Evolutionary conservation across 2,329 filamentous ascomycete genomes (phyloP).

Genomic region (Coniochaeta hoffmannii): DNA sequence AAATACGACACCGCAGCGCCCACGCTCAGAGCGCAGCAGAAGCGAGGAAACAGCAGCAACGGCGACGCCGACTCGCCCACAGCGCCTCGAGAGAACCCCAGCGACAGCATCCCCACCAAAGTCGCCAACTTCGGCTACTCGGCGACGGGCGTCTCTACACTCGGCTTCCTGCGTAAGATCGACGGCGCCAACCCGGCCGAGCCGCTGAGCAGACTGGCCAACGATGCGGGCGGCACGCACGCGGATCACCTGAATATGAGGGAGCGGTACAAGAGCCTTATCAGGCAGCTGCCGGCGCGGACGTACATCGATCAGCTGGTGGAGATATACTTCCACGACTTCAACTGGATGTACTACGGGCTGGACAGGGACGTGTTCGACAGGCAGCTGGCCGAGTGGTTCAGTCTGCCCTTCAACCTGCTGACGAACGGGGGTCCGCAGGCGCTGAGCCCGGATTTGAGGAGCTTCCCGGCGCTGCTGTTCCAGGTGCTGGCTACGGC

Average conservation of each 20-base stretch:
- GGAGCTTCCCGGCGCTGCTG: slow-evolving; percentile 51
- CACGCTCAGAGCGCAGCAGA: slow-evolving; percentile 27
- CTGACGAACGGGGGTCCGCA: slow-evolving; percentile 42
- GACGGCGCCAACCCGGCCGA: slow-evolving; percentile 34
- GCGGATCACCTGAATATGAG: slow-evolving; percentile 34
- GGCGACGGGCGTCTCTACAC: slow-evolving; percentile 40
- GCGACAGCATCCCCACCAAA: slow-evolving; percentile 32
- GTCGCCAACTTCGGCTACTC: slow-evolving; percentile 47
- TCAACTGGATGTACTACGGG: slow-evolving; percentile 52
- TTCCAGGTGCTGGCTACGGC: slow-evolving; percentile 51
- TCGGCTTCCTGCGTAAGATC: slow-evolving; percentile 48
- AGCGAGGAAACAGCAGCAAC: slow-evolving; percentile 11
- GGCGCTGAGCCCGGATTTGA: slow-evolving; percentile 40
- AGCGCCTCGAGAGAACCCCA: slow-evolving; percentile 7
- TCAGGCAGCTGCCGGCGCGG: slow-evolving; percentile 49
- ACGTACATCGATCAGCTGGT: slow-evolving; percentile 47
- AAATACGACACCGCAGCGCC: slow-evolving; percentile 47
- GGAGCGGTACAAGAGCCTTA: slow-evolving; percentile 51
- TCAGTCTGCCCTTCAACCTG: slow-evolving; percentile 42
- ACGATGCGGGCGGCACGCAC: slow-evolving; percentile 20
- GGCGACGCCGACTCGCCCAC: slow-evolving; percentile 7
- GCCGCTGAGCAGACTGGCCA: slow-evolving; percentile 21
- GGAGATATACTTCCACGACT: slow-evolving; percentile 45
- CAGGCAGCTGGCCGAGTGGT: slow-evolving; percentile 46
- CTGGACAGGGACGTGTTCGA: slow-evolving; percentile 47